Conservation (phyloP, 768 basidiomycete species). For the Coprinellus aureogranulatus region DNA sequence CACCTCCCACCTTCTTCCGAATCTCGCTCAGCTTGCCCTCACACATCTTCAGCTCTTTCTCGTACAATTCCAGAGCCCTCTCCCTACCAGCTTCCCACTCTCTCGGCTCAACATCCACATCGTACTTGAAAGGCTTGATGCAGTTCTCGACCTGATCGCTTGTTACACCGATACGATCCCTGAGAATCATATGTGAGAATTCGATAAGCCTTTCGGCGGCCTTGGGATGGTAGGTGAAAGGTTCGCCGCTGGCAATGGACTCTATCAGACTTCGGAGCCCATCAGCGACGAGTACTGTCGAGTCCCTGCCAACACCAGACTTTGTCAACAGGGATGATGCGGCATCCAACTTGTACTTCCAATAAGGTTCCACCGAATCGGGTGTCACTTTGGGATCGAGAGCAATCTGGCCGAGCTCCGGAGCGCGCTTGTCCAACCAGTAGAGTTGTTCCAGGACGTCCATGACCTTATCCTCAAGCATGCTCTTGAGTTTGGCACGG, state of each 20-base stretch:
- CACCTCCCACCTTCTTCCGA: constrained; percentile 82
- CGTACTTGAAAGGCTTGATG: constrained; percentile 99
- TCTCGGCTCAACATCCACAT: constrained; percentile 87
- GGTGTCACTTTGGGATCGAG: constrained; percentile 67
- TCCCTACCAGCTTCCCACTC: constrained; percentile 90
- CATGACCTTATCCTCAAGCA: constrained; percentile 97
- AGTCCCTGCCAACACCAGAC: constrained; percentile 91
- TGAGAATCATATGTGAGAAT: constrained; percentile 89
- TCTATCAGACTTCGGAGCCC: constrained; percentile 88
- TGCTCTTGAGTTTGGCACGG: constrained; percentile 81
- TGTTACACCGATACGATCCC: constrained; percentile 91
- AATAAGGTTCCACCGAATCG: constrained; percentile 83
- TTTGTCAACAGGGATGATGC: constrained; percentile 92
- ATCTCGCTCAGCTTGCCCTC: constrained; percentile 87
- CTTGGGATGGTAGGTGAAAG: constrained; percentile 86
- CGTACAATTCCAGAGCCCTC: constrained; percentile 73
- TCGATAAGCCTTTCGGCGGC: constrained; percentile 87
- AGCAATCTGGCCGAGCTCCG: constrained; percentile 70
- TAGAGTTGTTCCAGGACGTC: constrained; percentile 96
- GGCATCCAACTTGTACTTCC: constrained; percentile 95
- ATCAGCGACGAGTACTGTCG: constrained; percentile 92
- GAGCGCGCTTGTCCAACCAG: constrained; percentile 87
- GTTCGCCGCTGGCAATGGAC: constrained; percentile 83
- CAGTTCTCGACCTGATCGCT: constrained; percentile 99
- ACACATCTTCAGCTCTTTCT: constrained; percentile 81